Base-by-base conservation (phyloP, 139 green algal species). In the Chlorella sp. region DNA sequence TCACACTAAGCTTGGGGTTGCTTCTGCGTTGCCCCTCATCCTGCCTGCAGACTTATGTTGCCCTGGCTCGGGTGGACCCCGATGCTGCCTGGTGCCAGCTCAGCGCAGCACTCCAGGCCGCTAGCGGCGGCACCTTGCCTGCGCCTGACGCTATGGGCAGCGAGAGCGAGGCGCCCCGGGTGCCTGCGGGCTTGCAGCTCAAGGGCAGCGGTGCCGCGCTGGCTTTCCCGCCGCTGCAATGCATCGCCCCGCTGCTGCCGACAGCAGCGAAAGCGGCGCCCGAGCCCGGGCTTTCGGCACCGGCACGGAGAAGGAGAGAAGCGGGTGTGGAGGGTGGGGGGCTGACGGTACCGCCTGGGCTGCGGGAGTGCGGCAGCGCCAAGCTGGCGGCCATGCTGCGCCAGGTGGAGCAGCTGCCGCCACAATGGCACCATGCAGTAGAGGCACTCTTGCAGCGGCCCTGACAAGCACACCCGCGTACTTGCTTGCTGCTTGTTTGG, bases 81-180 rank as follows among this genome's bases (percentile, higher is more conserved):
- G 95, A 97, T 69, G 92, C 93, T 34, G 95, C 96, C 19, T 97
- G 95, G 95, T 83, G 93, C 53, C 66, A 93, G 86, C 84, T 97
- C 48, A 85, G 84, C 0, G 93, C 95, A 34, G 83, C 77, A 3
- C 30, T 86, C 19, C 5, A 2, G 53, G 12, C 37, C 9, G 32
- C n/a, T 34, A 57, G 57, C 85, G 36, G 34, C 19, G 9, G 19
- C 15, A 19, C 64, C 0, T 5, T 64, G 21, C 16, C 22, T 32
- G 71, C 34, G 24, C 0, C 57, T 11, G 21, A 32, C 1, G 9
- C 30, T 5, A 5, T 9, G 14, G 84, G 15, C 32, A 34, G 19
- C 11, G 78, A 26, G 36, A 34, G 11, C 39, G 32, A 36, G 16
- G 2, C 15, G 39, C 53, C 0, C 15, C n/a, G 32, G 15, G 39